Conservation (phyloP, 139 green algal species). For the Tetraselmis chui region DNA sequence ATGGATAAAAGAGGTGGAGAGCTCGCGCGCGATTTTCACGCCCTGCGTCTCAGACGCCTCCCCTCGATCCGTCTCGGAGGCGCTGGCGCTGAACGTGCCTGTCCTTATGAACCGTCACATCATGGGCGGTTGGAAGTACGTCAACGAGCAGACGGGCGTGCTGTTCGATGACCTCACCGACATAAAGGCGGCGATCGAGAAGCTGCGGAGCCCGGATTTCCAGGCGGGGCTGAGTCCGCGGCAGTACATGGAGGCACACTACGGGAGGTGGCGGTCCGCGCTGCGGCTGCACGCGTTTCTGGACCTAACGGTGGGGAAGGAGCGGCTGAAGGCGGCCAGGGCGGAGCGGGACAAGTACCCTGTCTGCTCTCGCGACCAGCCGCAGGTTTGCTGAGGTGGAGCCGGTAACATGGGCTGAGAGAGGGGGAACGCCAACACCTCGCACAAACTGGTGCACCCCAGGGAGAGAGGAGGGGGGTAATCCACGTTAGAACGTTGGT, state of each 20-base stretch:
- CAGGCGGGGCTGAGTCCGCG: neutral
- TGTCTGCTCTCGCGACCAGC: too few species aligned
- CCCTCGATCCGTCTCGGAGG: neutral
- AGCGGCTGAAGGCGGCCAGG: neutral
- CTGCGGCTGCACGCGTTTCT: conserved; percentile 19
- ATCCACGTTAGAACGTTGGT: too few species aligned
- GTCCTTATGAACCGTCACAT: conserved; percentile 6
- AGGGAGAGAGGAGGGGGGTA: too few species aligned
- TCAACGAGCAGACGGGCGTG: conserved; percentile 1
- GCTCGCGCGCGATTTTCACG: neutral
- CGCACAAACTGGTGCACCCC: too few species aligned
- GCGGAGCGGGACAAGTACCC: neutral
- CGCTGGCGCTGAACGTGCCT: neutral
- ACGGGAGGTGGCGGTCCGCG: conserved; percentile 5
- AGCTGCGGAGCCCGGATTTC: neutral
- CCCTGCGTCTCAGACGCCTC: conserved; percentile 8
- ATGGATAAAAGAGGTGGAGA: neutral
- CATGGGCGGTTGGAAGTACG: conserved; percentile 10
- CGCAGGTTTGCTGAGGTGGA: too few species aligned
- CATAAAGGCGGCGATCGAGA: neutral
- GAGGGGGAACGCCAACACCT: too few species aligned
- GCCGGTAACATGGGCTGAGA: too few species aligned
- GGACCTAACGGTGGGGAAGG: conserved; percentile 12
- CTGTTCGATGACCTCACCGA: neutral
- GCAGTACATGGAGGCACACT: conserved; percentile 5